These are phyloP conservation scores for Tubosaeta sp. DNA, from an alignment of 768 basidiomycete species.

Conservation along the genomic window DNA sequence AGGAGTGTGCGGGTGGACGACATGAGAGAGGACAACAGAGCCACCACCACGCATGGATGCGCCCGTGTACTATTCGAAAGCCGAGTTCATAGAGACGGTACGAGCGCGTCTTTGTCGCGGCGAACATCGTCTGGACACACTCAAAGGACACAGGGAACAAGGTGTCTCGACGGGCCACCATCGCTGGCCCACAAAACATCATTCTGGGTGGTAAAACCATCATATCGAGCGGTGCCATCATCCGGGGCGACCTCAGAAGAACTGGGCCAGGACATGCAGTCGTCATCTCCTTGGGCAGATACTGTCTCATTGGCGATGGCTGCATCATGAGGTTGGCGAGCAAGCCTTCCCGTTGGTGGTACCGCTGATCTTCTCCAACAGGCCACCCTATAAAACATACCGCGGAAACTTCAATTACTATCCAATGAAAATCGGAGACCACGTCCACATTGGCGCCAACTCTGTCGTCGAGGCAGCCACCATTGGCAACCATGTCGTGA, in stretches of 20 bases:
- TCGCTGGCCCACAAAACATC: constrained; percentile 93
- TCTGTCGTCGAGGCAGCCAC: constrained; percentile 91
- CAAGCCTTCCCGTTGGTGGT: neutral
- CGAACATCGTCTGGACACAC: neutral
- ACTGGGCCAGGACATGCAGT: constrained; percentile 91
- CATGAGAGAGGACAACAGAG: neutral
- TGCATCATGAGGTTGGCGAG: constrained; percentile 76
- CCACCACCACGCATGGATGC: constrained; percentile 48
- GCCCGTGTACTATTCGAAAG: constrained; percentile 73
- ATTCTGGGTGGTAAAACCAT: constrained; percentile 97
- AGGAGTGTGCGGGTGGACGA: neutral
- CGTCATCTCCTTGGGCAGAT: constrained; percentile 88
- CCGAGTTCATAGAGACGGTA: constrained; percentile 89
- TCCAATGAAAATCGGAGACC: constrained; percentile 95
- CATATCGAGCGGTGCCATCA: constrained; percentile 84
- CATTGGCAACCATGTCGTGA: constrained; percentile 91
- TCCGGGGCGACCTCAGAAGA: constrained; percentile 88
- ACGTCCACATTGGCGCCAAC: constrained; percentile 89
- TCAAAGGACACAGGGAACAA: constrained; percentile 91
- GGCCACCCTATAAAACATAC: constrained; percentile 87
- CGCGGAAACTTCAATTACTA: constrained; percentile 94
- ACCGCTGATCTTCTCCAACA: constrained; percentile 20
- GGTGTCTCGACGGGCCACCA: constrained; percentile 86
- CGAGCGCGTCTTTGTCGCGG: constrained; percentile 10
- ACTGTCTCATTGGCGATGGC: constrained; percentile 87